A percentile compares a stretch with the other conserved stretches of the same genome.
Conservation (phyloP, 108 stramenopile species). For the Nitzschia palea region DNA sequence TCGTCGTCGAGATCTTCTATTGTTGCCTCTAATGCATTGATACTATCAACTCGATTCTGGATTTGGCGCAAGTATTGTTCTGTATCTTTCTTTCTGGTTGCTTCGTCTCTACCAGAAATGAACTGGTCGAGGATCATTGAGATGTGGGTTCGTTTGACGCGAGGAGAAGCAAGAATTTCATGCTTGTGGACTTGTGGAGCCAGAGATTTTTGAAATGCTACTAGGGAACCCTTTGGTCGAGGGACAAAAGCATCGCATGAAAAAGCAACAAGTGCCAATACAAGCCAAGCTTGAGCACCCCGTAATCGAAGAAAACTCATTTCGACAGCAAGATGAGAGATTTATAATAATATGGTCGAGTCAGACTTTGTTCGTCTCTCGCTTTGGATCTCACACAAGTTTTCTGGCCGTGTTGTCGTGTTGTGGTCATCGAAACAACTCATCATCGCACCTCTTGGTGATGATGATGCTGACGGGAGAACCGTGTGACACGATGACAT, state of each 20-base stretch:
- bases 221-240: background rate
- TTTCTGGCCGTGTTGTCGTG: background rate
- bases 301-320: background rate
- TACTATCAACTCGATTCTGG: slow-evolving; percentile 70
- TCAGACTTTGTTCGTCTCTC: background rate
- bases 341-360: background rate
- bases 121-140: slow-evolving; percentile 86
- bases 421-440: background rate
- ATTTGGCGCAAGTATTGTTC: slow-evolving; percentile 63
- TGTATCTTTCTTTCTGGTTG: slow-evolving; percentile 52
- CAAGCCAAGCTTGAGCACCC: background rate
- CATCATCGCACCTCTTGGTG: background rate
- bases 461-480: background rate
- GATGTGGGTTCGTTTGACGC: background rate
- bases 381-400: background rate
- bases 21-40: slow-evolving; percentile 81
- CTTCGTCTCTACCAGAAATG: slow-evolving; percentile 53
- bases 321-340: background rate
- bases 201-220: background rate
- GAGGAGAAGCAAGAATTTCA: background rate
- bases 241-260: slow-evolving; percentile 7
- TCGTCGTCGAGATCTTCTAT: slow-evolving; percentile 89
- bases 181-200: background rate
- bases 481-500: background rate
- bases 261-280: background rate